phyloP scores from a whole-genome alignment of 2,329 filamentous ascomycete species.

The Cercospora sp. region DNA sequence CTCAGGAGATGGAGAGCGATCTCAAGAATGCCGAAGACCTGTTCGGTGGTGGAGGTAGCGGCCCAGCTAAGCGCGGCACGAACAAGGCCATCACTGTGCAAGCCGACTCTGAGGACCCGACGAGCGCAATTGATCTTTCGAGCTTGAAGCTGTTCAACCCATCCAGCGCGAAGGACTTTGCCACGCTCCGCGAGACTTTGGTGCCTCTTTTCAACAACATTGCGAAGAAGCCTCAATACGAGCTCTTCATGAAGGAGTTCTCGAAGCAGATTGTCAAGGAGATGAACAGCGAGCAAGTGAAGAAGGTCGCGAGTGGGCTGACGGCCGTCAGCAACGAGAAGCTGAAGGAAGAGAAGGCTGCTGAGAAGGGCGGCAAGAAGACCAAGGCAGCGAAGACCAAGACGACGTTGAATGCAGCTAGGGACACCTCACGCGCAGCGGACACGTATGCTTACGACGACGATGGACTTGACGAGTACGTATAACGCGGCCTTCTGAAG shows the following conservation, averaged over 20 bases:
- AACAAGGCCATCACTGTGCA: constrained; percentile 67
- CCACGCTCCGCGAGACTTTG: constrained; percentile 74
- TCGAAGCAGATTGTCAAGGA: constrained; percentile 83
- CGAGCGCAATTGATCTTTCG: constrained; percentile 76
- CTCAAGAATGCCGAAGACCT: constrained; percentile 88
- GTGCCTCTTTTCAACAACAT: constrained; percentile 73
- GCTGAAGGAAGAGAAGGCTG: constrained; percentile 95
- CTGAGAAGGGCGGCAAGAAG: constrained; percentile 95
- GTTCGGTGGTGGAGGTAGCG: constrained; percentile 71
- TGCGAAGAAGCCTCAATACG: constrained; percentile 85
- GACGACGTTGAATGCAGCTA: constrained; percentile 70
- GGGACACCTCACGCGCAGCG: constrained; percentile 56
- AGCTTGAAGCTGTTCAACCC: constrained; percentile 85
- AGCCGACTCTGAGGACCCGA: constrained; percentile 66
- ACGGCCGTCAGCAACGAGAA: constrained; percentile 96
- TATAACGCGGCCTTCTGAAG: constrained; percentile 32
- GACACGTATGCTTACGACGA: constrained; percentile 81
- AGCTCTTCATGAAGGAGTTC: constrained; percentile 88
- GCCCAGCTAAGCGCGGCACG: constrained; percentile 69
- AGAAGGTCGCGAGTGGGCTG: constrained; percentile 85
- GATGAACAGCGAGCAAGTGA: constrained; percentile 87
- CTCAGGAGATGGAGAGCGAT: constrained; percentile 83
- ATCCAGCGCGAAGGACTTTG: constrained; percentile 81
- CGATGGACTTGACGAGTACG: constrained; percentile 79
- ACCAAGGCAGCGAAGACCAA: constrained; percentile 95